phyloP scores from a whole-genome alignment of 2,329 filamentous ascomycete genomes.

The Botrytis pseudocinerea region DNA sequence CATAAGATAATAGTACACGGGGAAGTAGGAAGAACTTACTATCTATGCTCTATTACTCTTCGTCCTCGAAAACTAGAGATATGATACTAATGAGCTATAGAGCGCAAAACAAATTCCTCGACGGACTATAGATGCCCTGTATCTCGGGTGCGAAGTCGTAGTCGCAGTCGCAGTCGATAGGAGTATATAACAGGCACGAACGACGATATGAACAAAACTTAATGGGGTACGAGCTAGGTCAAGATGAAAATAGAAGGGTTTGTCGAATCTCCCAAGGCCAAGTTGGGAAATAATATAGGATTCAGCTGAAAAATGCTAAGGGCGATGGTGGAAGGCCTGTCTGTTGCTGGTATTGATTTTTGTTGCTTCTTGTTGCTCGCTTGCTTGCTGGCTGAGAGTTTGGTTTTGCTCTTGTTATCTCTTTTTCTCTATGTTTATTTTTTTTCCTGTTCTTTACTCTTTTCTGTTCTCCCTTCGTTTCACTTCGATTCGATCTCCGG shows the following conservation, averaged over 20 bases:
- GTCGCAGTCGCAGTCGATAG: neutral
- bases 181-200: neutral
- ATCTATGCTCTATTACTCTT: accelerated
- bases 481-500: too few relatives aligned
- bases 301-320: neutral
- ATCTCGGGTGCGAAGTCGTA: neutral
- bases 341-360: neutral
- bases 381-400: too few relatives aligned
- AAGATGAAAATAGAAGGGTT: neutral
- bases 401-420: too few relatives aligned
- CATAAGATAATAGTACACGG: accelerated
- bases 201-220: neutral
- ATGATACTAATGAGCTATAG: neutral
- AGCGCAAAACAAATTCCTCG: neutral
- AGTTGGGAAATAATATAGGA: neutral
- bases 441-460: too few relatives aligned
- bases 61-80: neutral
- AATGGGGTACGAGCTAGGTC: neutral
- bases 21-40: accelerated
- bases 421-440: neutral
- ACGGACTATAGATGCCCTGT: neutral
- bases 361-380: too few relatives aligned
- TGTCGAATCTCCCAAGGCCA: neutral
- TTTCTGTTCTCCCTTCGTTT: too few relatives aligned
- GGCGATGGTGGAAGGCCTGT: neutral